phyloP scores from a whole-genome alignment of 495 filamentous ascomycete species.

The Penicillium angulare region DNA sequence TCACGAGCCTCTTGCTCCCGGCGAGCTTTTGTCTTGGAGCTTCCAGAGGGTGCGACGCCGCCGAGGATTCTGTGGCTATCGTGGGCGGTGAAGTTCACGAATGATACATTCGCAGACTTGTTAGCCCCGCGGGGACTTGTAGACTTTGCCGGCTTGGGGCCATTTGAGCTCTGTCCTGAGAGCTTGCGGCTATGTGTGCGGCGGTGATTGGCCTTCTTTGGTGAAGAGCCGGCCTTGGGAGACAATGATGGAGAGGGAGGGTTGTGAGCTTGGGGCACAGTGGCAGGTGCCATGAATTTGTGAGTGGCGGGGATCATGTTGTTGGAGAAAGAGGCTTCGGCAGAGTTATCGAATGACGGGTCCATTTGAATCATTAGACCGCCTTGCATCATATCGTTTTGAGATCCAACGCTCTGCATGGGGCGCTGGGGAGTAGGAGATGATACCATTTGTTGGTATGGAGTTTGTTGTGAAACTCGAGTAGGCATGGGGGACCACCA shows the following conservation, averaged over 20 bases:
- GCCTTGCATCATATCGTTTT: constrained; percentile 41
- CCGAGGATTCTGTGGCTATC: constrained; percentile 81
- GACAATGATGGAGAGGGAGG: constrained; percentile 43
- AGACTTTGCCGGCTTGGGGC: constrained; percentile 36
- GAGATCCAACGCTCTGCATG: constrained; percentile 29
- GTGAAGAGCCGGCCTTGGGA: constrained; percentile 32
- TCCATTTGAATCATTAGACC: constrained; percentile 50
- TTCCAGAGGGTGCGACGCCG: constrained; percentile 88
- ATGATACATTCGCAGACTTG: constrained; percentile 57
- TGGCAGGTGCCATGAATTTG: constrained; percentile 31
- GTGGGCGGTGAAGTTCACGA: constrained; percentile 87
- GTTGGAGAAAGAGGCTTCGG: constrained; percentile 31
- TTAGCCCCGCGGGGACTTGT: constrained; percentile 33
- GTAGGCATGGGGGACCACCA: constrained; percentile 48
- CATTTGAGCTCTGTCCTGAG: constrained; percentile 34
- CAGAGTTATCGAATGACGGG: constrained; percentile 38
- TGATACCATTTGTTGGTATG: constrained; percentile 35
- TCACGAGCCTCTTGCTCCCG: constrained; percentile 85
- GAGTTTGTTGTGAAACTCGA: constrained; percentile 35
- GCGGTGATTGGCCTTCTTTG: constrained; percentile 31
- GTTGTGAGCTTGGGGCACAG: constrained; percentile 25
- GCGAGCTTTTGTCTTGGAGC: constrained; percentile 88
- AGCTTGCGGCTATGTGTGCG: constrained; percentile 36
- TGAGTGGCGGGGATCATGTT: constrained; percentile 26
- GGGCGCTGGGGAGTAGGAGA: constrained; percentile 34